phyloP scores from a whole-genome alignment of 805 yeast genomes.

The Metschnikowia matae region DNA sequence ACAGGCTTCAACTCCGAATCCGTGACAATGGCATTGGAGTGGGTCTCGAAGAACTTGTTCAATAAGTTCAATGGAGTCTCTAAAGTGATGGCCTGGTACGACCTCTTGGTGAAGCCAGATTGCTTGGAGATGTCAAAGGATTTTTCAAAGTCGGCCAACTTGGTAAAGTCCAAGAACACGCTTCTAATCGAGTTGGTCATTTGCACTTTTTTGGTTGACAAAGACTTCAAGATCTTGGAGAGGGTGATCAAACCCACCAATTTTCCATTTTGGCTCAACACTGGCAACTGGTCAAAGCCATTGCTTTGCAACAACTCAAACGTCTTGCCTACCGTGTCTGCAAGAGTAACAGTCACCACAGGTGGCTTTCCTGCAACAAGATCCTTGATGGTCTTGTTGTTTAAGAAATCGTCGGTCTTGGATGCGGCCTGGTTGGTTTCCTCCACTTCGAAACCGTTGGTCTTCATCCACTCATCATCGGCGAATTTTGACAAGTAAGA shows the following conservation, averaged over 20 bases:
- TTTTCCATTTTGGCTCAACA: conserved; percentile 54
- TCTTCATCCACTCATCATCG: conserved; percentile 87
- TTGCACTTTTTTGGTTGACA: conserved; percentile 58
- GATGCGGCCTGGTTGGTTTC: conserved; percentile 40
- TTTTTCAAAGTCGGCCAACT: conserved; percentile 61
- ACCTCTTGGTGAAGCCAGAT: conserved; percentile 56
- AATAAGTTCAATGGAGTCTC: conserved; percentile 63
- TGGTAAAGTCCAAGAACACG: conserved; percentile 71
- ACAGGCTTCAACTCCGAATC: conserved; percentile 66
- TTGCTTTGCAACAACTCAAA: conserved; percentile 66
- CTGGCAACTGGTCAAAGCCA: conserved; percentile 85
- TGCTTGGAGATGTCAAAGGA: conserved; percentile 57
- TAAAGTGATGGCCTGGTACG: conserved; percentile 61
- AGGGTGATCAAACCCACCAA: conserved; percentile 74
- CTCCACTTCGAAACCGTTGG: conserved; percentile 65
- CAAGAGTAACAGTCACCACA: conserved; percentile 65
- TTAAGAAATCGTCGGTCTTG: conserved; percentile 41
- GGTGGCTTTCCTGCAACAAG: conserved; percentile 65
- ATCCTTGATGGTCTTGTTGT: conserved; percentile 52
- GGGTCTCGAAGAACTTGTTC: conserved; percentile 77
- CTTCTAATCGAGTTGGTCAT: conserved; percentile 52
- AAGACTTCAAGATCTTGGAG: conserved; percentile 62
- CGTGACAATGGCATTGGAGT: conserved; percentile 80
- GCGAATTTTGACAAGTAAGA: conserved; percentile 84
- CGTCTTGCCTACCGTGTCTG: conserved; percentile 59